Conservation (phyloP, 2,329 filamentous ascomycete genomes). For the Paraconiothyrium sp. region DNA sequence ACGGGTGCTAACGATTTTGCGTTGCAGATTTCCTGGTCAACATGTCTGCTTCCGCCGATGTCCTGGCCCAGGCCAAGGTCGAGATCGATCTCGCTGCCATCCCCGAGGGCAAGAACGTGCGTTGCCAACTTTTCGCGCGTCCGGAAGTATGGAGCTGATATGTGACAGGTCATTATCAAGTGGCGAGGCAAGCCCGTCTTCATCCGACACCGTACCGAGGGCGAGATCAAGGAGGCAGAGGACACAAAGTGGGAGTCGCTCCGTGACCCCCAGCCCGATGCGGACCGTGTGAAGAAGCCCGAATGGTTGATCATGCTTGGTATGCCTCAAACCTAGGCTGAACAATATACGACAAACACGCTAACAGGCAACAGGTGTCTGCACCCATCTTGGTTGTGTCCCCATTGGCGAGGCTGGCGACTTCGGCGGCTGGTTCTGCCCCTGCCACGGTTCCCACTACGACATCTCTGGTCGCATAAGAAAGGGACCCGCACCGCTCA, state of each 20-base stretch:
- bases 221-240: slow-evolving; percentile 96
- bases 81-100: slow-evolving; percentile 93
- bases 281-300: slow-evolving; percentile 95
- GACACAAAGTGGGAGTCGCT: slow-evolving; percentile 82
- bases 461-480: slow-evolving; percentile 98
- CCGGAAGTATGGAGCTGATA: slow-evolving; percentile 28
- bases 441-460: slow-evolving; percentile 99
- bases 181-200: slow-evolving; percentile 99
- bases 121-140: slow-evolving; percentile 46
- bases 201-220: slow-evolving; percentile 94
- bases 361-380: slow-evolving; percentile 74
- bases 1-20: slow-evolving; percentile 39
- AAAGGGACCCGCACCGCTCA: slow-evolving; percentile 95
- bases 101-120: slow-evolving; percentile 98
- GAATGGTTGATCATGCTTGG: slow-evolving; percentile 99
- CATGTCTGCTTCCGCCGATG: slow-evolving; percentile 99
- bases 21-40: slow-evolving; percentile 95
- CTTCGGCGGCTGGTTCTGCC: slow-evolving; percentile 99
- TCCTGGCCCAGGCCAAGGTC: slow-evolving; percentile 99
- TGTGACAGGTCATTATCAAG: slow-evolving; percentile 90
- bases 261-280: slow-evolving; percentile 90
- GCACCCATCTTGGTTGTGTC: slow-evolving; percentile 98
- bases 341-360: slow-evolving; percentile 1
- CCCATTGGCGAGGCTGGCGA: slow-evolving; percentile 99
- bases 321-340: slow-evolving; percentile 54